These are phyloP conservation scores for Cryptococcus maquisensis DNA, from an alignment of 1,284 basidiomycete species.

Conservation along the genomic window DNA sequence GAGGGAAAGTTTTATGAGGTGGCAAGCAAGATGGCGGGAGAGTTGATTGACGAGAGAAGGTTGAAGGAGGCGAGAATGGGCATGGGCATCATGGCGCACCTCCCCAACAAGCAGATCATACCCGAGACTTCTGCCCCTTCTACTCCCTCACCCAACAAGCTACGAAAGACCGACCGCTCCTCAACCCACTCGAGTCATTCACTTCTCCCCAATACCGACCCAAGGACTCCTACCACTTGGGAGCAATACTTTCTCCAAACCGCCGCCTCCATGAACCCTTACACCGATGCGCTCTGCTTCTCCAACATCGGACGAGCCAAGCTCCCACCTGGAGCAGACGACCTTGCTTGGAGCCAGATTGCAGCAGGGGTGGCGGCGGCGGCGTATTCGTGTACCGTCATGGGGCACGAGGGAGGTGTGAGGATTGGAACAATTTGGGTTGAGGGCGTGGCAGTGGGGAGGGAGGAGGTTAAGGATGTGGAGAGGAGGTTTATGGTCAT, in stretches of 20 bases:
- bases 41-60: conserved; percentile 6
- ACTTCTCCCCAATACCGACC: conserved; percentile 7
- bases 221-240: conserved; percentile 33
- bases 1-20: conserved; percentile 26
- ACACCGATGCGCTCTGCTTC: conserved; percentile 18
- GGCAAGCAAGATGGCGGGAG: conserved; percentile 2
- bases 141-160: not conserved
- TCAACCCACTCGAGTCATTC: not conserved
- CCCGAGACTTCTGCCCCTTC: too few relatives aligned
- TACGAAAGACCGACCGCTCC: not conserved
- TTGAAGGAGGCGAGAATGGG: conserved; percentile 18
- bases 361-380: conserved; percentile 18
- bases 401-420: conserved; percentile 35
- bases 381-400: conserved; percentile 16
- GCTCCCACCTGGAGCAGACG: conserved; percentile 24
- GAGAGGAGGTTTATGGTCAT: conserved; percentile 11
- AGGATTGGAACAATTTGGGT: conserved; percentile 23
- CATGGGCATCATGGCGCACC: conserved; percentile 31
- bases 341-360: conserved; percentile 33
- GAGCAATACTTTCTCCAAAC: conserved; percentile 32
- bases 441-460: conserved; percentile 20
- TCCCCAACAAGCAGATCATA: conserved; percentile 24
- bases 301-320: conserved; percentile 33
- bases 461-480: conserved; percentile 11
- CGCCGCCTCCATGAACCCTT: conserved; percentile 11